These are phyloP conservation scores for Myxozyma monticola DNA, from an alignment of 805 yeast species.

Conservation along the genomic window DNA sequence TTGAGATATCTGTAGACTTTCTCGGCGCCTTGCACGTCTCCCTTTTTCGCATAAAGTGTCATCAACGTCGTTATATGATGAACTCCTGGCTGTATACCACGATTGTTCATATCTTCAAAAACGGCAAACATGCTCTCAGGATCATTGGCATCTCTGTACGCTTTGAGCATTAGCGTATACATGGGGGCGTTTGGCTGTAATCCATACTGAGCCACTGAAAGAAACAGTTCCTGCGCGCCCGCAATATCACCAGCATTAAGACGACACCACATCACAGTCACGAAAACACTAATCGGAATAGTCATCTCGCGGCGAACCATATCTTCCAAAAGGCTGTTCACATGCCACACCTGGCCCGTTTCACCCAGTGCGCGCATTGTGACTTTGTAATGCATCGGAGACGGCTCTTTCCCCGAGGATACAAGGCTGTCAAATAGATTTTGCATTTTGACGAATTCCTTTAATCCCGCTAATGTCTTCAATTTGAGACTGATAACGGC, in stretches of 20 bases:
- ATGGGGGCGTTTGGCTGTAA: conserved; percentile 13
- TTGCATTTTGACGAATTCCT: conserved; percentile 19
- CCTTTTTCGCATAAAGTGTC: conserved; percentile 17
- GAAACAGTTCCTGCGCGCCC: conserved; percentile 20
- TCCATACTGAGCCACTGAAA: conserved; percentile 2
- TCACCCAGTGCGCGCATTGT: conserved; percentile 24
- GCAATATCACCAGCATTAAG: conserved; percentile 16
- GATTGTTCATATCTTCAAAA: conserved; percentile 12
- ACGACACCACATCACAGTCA: conserved; percentile 18
- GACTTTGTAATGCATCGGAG: conserved; percentile 16
- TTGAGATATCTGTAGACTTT: conserved; percentile 10
- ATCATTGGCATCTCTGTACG: conserved; percentile 10
- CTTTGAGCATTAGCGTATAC: conserved; percentile 22
- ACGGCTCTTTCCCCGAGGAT: no score
- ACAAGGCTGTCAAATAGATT: conserved; percentile 17
- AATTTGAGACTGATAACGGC: conserved; percentile 12
- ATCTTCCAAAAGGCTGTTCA: conserved; percentile 15
- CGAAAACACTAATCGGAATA: conserved; percentile 2
- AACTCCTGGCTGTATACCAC: conserved; percentile 8
- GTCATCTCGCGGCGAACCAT: conserved; percentile 7
- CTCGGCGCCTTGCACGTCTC: conserved; percentile 13
- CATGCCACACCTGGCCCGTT: conserved; percentile 17
- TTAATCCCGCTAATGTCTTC: conserved; percentile 12
- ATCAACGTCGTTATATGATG: conserved; percentile 24
- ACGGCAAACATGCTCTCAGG: conserved; percentile 15